Percentiles rank a stretch among this genome's conserved stretches.
Conservation (phyloP, 345 rosid species). For the Eucalyptus sideroxylon region DNA sequence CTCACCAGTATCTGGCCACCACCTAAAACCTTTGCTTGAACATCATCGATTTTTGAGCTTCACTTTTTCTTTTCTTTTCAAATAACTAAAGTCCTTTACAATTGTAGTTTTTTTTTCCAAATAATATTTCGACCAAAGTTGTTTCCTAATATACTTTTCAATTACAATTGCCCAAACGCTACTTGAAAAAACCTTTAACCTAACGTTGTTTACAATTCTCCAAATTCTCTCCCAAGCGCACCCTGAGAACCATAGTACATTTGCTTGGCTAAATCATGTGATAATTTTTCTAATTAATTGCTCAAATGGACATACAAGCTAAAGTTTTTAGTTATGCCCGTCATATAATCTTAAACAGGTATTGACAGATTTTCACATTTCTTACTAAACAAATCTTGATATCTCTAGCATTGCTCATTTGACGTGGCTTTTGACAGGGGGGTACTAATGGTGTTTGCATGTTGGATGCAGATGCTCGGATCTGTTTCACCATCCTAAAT, state of each 20-base stretch:
- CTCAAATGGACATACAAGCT: neutral
- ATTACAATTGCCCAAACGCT: neutral
- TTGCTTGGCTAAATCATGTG: neutral
- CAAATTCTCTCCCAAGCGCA: neutral
- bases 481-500: neutral
- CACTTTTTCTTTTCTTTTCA: no score
- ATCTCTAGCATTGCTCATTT: neutral
- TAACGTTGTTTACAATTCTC: neutral
- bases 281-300: neutral
- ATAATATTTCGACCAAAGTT: no score
- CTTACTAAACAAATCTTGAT: neutral
- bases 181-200: neutral
- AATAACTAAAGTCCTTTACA: no score
- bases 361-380: neutral
- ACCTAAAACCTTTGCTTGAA: no score
- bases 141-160: neutral
- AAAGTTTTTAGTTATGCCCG: no score
- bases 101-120: no score
- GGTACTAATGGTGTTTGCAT: neutral
- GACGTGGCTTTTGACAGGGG: neutral
- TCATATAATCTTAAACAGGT: neutral
- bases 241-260: neutral
- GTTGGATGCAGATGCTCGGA: neutral
- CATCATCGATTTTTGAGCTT: fast-evolving
- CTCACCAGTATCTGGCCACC: fast-evolving